Percentiles rank a stretch among this genome's conserved stretches.
These are phyloP conservation scores for Cyclostephanos tholiformis DNA, from an alignment of 108 stramenopile genomes.

Conservation along the genomic window DNA sequence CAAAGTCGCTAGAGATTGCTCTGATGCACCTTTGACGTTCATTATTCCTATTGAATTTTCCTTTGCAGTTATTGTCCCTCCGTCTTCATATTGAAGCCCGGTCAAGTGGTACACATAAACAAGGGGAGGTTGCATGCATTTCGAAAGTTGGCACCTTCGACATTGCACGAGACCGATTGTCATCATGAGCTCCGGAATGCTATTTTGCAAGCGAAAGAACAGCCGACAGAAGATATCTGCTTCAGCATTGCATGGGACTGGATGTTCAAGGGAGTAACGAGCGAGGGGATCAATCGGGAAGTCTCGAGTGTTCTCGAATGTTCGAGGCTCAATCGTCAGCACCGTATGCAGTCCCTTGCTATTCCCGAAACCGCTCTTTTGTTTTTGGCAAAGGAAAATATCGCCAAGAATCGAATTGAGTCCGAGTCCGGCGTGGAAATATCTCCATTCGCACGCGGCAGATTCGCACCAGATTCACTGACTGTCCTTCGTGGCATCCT, in stretches of 20 bases:
- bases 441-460: background rate
- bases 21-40: background rate
- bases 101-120: constrained; percentile 86
- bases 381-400: constrained; percentile 58
- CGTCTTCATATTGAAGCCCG: constrained; percentile 84
- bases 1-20: background rate
- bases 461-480: constrained; percentile 23
- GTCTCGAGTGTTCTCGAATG: constrained; percentile 62
- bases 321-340: constrained; percentile 58
- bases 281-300: constrained; percentile 76
- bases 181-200: constrained; percentile 53
- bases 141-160: constrained; percentile 65
- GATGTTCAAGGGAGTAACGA: constrained; percentile 77
- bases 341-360: constrained; percentile 63
- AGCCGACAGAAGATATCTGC: constrained; percentile 57
- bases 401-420: constrained; percentile 24
- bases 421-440: background rate
- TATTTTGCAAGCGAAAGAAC: constrained; percentile 27
- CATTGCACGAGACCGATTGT: constrained; percentile 65
- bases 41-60: constrained; percentile 5
- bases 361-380: constrained; percentile 75
- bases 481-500: constrained; percentile 46
- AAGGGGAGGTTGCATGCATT: constrained; percentile 92
- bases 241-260: constrained; percentile 92
- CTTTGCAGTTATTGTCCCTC: constrained; percentile 80